Evolutionary conservation across 371 early-diverging fungal species (phyloP).

Genomic region (Smittium culicis): DNA sequence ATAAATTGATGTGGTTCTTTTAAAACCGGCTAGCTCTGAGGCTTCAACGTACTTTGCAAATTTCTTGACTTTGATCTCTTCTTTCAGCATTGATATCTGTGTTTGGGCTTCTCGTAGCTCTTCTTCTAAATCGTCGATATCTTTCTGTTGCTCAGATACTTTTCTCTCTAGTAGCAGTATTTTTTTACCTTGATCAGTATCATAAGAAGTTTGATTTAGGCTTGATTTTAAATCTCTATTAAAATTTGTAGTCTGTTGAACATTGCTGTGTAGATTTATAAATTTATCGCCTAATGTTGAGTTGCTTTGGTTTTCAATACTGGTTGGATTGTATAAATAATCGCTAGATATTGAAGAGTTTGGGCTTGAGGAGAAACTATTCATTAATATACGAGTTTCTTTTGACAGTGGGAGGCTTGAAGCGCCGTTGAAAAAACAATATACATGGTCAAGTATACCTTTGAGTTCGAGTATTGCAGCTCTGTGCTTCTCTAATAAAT

Average conservation of each 20-base stretch:
- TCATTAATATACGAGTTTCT: background rate
- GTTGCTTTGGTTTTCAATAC: background rate
- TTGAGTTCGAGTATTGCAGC: conserved; percentile 2
- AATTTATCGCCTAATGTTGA: background rate
- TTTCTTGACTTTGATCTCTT: conserved; percentile 1
- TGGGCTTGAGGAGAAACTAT: background rate
- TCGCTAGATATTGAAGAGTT: background rate
- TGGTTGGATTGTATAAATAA: background rate
- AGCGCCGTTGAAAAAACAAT: conserved; percentile 6
- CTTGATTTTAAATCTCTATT: too few species aligned
- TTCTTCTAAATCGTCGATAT: conserved; percentile 8
- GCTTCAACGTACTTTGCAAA: conserved; percentile 7
- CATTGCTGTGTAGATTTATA: background rate
- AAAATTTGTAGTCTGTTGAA: background rate
- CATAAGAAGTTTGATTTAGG: too few species aligned
- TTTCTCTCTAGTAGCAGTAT: background rate
- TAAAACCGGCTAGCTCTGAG: conserved; percentile 5
- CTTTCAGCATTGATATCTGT: conserved; percentile 2
- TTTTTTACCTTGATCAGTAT: background rate
- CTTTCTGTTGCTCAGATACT: conserved; percentile 7
- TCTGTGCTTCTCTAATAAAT: conserved; percentile 4
- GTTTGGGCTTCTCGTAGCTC: conserved; percentile 3
- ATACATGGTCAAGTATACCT: conserved; percentile 3
- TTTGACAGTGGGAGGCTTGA: background rate
- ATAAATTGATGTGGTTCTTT: background rate